A percentile compares a stretch with the other conserved stretches of the same genome.
Evolutionary conservation across 495 filamentous ascomycete genomes (phyloP).

Genomic region (Trichoderma parareesei): DNA sequence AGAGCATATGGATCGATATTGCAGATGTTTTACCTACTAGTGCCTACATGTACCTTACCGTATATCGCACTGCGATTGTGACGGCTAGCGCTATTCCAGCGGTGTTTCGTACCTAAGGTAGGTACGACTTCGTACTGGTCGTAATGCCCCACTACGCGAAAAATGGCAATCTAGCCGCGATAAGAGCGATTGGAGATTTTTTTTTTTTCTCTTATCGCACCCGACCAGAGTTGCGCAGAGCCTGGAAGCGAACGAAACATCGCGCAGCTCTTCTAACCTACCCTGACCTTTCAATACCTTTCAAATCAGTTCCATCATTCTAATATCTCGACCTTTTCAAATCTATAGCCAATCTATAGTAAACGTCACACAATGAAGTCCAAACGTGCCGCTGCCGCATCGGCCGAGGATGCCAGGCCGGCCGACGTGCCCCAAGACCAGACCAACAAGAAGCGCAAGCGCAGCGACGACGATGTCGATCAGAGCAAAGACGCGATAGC

Average conservation of each 20-base stretch:
- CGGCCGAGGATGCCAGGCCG: constrained; percentile 2
- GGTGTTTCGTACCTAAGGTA: no score
- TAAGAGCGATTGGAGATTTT: constrained; percentile 8
- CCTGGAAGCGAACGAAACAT: no score
- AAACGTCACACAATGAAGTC: constrained; percentile 4
- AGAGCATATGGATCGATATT: no score
- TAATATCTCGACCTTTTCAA: no score
- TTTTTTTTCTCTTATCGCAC: background rate
- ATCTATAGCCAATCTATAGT: background rate
- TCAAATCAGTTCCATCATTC: no score
- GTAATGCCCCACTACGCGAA: no score
- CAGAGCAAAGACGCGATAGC: constrained; percentile 11
- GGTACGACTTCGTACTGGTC: no score
- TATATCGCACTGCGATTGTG: no score
- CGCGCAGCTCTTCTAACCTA: background rate
- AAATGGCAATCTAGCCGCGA: background rate
- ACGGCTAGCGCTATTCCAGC: no score
- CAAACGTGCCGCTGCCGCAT: constrained; percentile 5
- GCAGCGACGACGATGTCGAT: constrained; percentile 25
- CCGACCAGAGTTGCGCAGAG: background rate
- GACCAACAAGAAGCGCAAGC: constrained; percentile 26
- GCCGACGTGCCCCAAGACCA: constrained; percentile 15
- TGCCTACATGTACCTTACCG: no score
- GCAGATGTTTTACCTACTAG: no score
- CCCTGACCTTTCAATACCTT: background rate